Percentiles rank a stretch among this genome's conserved stretches.
Evolutionary conservation across 169 alveolate genomes (phyloP).

Genomic region (Fabrea salina): DNA sequence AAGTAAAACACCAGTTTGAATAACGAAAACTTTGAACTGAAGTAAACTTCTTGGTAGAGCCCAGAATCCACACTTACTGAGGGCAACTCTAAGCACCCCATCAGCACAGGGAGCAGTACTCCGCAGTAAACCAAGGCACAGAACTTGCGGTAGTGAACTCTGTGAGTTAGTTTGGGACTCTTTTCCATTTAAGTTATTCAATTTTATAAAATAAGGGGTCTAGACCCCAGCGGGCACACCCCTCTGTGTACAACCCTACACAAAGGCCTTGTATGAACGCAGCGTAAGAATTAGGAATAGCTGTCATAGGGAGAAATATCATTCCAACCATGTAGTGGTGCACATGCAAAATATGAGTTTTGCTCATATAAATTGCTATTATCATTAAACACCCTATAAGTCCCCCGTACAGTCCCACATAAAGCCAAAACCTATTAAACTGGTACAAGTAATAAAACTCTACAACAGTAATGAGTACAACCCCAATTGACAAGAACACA

Average conservation of each 20-base stretch:
- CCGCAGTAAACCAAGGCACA: too few relatives aligned
- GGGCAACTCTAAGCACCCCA: too few relatives aligned
- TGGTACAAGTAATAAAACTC: background rate
- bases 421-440: background rate
- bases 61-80: too few relatives aligned
- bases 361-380: background rate
- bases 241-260: conserved; percentile 15
- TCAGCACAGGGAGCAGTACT: too few relatives aligned
- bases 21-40: too few relatives aligned
- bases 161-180: too few relatives aligned
- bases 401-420: too few relatives aligned
- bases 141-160: too few relatives aligned
- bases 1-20: background rate
- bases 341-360: background rate
- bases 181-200: too few relatives aligned
- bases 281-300: background rate
- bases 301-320: conserved; percentile 17
- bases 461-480: background rate
- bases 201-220: too few relatives aligned
- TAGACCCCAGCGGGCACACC: conserved; percentile 14
- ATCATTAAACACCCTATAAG: too few relatives aligned
- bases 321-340: background rate
- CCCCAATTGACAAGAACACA: background rate
- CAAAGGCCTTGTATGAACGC: background rate
- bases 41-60: too few relatives aligned